These are phyloP conservation scores for Leishmania mexicana DNA, from an alignment of 208 protist species.

Conservation along the genomic window DNA sequence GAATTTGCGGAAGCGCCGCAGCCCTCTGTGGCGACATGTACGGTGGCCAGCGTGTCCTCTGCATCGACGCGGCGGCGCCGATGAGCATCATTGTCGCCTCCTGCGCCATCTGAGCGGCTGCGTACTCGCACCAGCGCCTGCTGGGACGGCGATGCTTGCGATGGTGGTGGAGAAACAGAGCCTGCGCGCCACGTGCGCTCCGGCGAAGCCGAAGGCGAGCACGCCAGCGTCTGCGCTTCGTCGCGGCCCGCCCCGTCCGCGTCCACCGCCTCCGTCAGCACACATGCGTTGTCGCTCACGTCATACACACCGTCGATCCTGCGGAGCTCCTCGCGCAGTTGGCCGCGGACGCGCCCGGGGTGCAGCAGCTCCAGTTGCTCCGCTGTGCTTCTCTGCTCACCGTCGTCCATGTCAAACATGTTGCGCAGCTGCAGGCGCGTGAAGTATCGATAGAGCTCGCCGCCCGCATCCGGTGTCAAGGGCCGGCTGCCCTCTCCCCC, in stretches of 20 bases:
- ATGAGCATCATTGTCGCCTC: background rate
- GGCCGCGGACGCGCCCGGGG: conserved; percentile 36
- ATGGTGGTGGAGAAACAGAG: background rate
- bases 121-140: conserved; percentile 8
- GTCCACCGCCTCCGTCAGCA: conserved; percentile 50
- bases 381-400: conserved; percentile 62
- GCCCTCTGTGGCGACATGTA: background rate
- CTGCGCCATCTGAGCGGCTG: background rate
- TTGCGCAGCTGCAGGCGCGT: conserved; percentile 79
- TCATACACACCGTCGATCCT: conserved; percentile 49
- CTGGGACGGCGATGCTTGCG: background rate
- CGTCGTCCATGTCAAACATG: conserved; percentile 75
- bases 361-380: conserved; percentile 66
- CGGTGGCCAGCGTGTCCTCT: background rate
- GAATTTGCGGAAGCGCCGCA: background rate
- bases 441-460: conserved; percentile 78
- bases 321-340: conserved; percentile 15
- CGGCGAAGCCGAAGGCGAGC: background rate
- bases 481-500: background rate
- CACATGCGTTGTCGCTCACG: conserved; percentile 75
- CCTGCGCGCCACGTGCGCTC: background rate
- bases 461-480: background rate
- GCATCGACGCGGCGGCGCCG: background rate
- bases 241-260: conserved; percentile 3
- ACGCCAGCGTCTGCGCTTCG: background rate